Evolutionary conservation across 2,329 filamentous ascomycete genomes (phyloP), one percentile per base, ranked within the genome.

Genomic region (Pestalotiopsis sp.): DNA sequence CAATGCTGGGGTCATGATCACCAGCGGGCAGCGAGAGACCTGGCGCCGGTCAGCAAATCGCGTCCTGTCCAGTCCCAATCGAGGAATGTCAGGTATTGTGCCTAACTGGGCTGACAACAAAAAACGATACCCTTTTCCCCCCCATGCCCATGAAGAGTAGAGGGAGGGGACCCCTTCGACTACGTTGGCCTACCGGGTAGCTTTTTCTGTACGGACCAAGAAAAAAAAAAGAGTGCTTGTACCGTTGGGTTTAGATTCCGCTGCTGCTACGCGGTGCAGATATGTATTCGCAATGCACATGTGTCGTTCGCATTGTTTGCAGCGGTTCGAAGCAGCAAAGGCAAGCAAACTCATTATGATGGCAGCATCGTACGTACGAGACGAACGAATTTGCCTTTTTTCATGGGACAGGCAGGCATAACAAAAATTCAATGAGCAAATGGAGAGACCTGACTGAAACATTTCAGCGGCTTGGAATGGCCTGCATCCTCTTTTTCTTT

Each of bases 1-100:
- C 61, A 49, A 64, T 49, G 61, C 61, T 52, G 61, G 61, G 61
- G 61, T 64, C 61, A 52, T 64, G 61, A 64, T 64, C 61, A 64
- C 27, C 59, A 59, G 57, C 59, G 36, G 38, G 20, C 36, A 39
- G 38, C 61, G 39, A 64, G n/a, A 49, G 27, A 7, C 38, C 38
- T 17, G n/a, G 61, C 61, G 61, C 61, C 39, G 25, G 59, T 64
- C 61, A 64, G 61, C 61, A 64, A 64, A 64, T 64, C 61, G 39
- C 39, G 61, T 64, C 45, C 17, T 49, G 25, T 23, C 61, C 61
- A 64, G 20, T 39, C 61, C 61, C n/a, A 64, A 49, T 64, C 61
- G 61, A 64, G 38, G 36, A 49, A 64, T 25, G 36, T 39, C 39
- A 39, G 14, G 38, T 11, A 13, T 64, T 27, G 31, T 64, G 61